These are phyloP conservation scores for Nicotiana benthamiana DNA, from an alignment of 257 asterid genomes.

Conservation along the genomic window DNA sequence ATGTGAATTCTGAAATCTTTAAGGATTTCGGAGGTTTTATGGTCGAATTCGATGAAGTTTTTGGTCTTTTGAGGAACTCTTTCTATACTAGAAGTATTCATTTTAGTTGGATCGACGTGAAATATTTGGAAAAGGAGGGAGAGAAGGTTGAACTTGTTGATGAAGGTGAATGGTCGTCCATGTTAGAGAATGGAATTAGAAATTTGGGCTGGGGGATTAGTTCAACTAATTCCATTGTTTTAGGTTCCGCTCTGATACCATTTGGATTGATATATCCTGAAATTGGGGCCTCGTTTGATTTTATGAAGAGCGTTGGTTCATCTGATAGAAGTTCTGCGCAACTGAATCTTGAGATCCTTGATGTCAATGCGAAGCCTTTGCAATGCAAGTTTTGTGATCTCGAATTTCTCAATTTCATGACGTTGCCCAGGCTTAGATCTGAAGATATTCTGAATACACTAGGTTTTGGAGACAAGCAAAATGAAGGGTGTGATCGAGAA, in stretches of 20 bases:
- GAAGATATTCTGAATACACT: constrained; percentile 18
- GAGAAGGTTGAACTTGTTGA: constrained; percentile 8
- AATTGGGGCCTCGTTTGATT: constrained; percentile 39
- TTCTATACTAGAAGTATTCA: constrained; percentile 53
- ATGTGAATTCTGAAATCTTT: not conserved
- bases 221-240: constrained; percentile 52
- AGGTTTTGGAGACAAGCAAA: constrained; percentile 29
- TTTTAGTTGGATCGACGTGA: constrained; percentile 74
- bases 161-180: constrained; percentile 15
- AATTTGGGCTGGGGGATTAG: constrained; percentile 74
- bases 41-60: constrained; percentile 31
- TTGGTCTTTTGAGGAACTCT: constrained; percentile 40
- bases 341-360: constrained; percentile 57
- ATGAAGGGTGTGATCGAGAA: constrained; percentile 20
- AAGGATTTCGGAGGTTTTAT: constrained; percentile 17
- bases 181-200: constrained; percentile 29
- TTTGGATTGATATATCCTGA: constrained; percentile 71
- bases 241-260: constrained; percentile 75
- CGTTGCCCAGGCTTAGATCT: constrained; percentile 21
- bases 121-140: constrained; percentile 16
- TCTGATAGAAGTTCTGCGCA: constrained; percentile 34
- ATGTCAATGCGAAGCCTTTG: constrained; percentile 61
- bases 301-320: constrained; percentile 19
- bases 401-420: constrained; percentile 45
- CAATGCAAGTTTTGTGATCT: constrained; percentile 69